Evolutionary conservation across 2,329 filamentous ascomycete species (phyloP).

Genomic region (Penicillium sp.): DNA sequence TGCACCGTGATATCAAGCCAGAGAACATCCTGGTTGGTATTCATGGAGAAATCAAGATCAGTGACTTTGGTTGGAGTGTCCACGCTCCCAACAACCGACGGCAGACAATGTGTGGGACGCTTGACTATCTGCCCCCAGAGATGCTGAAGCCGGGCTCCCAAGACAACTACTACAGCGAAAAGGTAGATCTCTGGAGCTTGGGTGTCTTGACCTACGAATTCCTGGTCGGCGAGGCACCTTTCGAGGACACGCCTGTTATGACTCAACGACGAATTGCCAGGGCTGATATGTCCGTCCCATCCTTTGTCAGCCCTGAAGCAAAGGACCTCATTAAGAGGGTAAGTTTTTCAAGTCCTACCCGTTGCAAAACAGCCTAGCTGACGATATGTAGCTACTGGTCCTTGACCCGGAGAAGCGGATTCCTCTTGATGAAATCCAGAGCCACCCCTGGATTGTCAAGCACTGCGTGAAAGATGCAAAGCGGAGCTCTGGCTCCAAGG

Average conservation of each 20-base stretch:
- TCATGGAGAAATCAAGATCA: conserved; percentile 97
- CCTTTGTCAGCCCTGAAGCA: conserved; percentile 86
- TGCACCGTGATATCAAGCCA: conserved; percentile 96
- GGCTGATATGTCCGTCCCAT: conserved; percentile 89
- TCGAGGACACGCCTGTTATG: conserved; percentile 94
- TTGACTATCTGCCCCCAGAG: conserved; percentile 96
- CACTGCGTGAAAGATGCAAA: conserved; percentile 69
- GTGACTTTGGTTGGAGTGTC: conserved; percentile 97
- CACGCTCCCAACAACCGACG: conserved; percentile 93
- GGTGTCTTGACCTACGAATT: conserved; percentile 97
- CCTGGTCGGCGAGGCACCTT: conserved; percentile 90
- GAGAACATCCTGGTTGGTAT: conserved; percentile 96
- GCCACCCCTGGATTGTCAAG: conserved; percentile 95
- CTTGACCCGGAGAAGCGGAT: conserved; percentile 93
- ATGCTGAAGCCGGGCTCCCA: conserved; percentile 83
- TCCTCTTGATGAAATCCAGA: conserved; percentile 81
- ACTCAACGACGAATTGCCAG: conserved; percentile 86
- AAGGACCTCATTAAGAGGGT: conserved; percentile 90
- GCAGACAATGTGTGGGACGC: conserved; percentile 93
- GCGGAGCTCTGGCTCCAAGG: conserved; percentile 43
- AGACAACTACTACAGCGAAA: conserved; percentile 90
- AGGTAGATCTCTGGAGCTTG: conserved; percentile 94
- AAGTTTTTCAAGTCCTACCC: conserved; percentile 6
- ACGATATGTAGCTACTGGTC: conserved; percentile 68
- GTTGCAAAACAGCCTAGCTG: conserved; percentile 12